These are phyloP conservation scores for Chaetomiaceae sp. DNA, from an alignment of 2,329 filamentous ascomycete genomes.

Conservation along the genomic window DNA sequence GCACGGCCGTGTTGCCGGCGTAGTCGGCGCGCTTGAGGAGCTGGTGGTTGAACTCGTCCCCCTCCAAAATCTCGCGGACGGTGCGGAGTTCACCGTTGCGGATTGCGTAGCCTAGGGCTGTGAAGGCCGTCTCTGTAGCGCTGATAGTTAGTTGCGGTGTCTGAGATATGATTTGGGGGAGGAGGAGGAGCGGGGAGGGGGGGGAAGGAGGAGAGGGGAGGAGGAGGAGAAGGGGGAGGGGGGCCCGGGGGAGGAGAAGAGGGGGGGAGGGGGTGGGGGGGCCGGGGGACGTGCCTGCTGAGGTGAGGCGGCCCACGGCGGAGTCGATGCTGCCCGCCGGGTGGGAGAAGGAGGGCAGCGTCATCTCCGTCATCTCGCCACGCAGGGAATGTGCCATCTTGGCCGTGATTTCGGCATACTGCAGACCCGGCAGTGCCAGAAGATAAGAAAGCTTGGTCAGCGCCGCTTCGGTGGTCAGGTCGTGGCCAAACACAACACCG, in stretches of 20 bases:
- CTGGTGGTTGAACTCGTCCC: constrained; percentile 49
- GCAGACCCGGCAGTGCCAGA: constrained; percentile 62
- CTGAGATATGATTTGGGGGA: too few species aligned
- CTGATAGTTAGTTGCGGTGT: too few species aligned
- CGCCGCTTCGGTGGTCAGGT: constrained; percentile 85
- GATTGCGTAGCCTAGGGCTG: constrained; percentile 76
- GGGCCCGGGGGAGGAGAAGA: background rate
- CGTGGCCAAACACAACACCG: constrained; percentile 83
- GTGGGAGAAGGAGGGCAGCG: constrained; percentile 70
- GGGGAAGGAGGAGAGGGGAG: background rate
- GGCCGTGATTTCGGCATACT: constrained; percentile 59
- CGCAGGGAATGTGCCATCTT: constrained; percentile 72
- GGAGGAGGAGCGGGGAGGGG: background rate
- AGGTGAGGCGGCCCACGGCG: constrained; percentile 41
- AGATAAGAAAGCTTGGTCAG: constrained; percentile 88
- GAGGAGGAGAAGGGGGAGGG: background rate
- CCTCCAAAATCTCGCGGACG: constrained; percentile 63
- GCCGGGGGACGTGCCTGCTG: constrained; percentile 24
- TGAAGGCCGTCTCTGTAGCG: constrained; percentile 57
- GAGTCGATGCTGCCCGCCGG: constrained; percentile 52
- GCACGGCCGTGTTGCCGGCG: constrained; percentile 69
- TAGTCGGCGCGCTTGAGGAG: constrained; percentile 75
- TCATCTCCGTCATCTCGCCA: constrained; percentile 79
- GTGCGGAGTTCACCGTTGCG: constrained; percentile 63
- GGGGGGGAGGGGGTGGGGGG: background rate